Base-by-base conservation (phyloP, 2,329 filamentous ascomycete genomes). In the Fusarium haematococcum region DNA sequence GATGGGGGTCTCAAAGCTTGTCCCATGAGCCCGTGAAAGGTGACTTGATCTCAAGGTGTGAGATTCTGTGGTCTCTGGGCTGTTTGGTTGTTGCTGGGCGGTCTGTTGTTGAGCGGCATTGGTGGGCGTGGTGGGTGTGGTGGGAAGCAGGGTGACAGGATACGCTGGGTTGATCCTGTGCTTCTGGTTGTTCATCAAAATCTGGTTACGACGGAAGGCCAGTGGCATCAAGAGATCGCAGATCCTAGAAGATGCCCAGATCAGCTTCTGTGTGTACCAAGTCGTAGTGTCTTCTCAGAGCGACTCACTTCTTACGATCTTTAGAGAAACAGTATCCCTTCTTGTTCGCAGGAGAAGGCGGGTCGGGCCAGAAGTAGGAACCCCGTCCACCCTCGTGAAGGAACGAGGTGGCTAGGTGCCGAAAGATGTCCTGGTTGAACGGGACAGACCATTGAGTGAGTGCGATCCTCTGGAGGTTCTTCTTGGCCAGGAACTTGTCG, bases 351-450 rank as follows among this genome's bases (percentile, higher is more conserved):
- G 52, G 4, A 25, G 30, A 30, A 27, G 56, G 25, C 35, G 50
- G 35, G 2, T 70, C 50, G 2, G 74, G 67, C 74, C 74, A 76
- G 10, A 59, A 68, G 3, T 4, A n/a, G 27, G 57, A 23, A 7
- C 60, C n/a, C 14, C 45, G 33, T 1, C 18, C 11, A 6, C 32
- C 63, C 43, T 56, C 39, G 4, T 67, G 20, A 8, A 68, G 59
- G 20, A 76, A 76, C 3, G 23, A n/a, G 2, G 33, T 50, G 3
- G 66, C 20, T 27, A 76, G 54, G 6, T 66, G 43, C 14, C 27
- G 39, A 9, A 74, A 16, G 18, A 33, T 30, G 13, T 48, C 13
- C 8, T 25, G 58, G 14, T 67, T 50, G 3, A 6, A 14, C 18
- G 1, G 2, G 5, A 16, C 3, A 9, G 5, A 35, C 67, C 67